A percentile compares a stretch with the other conserved stretches of the same genome.
Conservation (phyloP, 1,284 basidiomycete genomes). For the Wolfiporia cocos region DNA sequence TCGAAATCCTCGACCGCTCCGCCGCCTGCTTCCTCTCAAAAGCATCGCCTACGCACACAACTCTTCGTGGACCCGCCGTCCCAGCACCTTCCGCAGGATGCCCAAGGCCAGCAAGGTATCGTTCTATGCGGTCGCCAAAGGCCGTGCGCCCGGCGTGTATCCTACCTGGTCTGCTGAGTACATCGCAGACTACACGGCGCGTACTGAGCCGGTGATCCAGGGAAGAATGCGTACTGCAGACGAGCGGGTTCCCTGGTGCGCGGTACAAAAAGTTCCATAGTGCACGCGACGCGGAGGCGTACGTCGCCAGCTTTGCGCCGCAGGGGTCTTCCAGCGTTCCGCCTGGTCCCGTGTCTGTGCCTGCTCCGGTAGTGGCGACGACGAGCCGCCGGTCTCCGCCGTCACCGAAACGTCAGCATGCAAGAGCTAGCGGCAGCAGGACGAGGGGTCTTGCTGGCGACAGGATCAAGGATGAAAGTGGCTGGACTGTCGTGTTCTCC, state of each 20-base stretch:
- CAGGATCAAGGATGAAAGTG: slow-evolving; percentile 15
- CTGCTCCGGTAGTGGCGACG: neutral
- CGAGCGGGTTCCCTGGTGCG: slow-evolving; percentile 50
- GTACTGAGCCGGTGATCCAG: slow-evolving; percentile 24
- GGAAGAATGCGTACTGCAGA: slow-evolving; percentile 54
- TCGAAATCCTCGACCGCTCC: too few relatives aligned
- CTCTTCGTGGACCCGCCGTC: too few relatives aligned
- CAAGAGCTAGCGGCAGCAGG: neutral
- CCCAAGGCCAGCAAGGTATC: slow-evolving; percentile 11
- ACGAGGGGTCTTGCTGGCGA: slow-evolving; percentile 7
- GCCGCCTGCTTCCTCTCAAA: too few relatives aligned
- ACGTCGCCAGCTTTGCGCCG: slow-evolving; percentile 10
- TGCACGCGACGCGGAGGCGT: slow-evolving; percentile 42
- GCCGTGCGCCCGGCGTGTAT: slow-evolving; percentile 21
- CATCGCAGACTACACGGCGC: neutral
- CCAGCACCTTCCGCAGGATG: too few relatives aligned
- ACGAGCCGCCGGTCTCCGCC: neutral
- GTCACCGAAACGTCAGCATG: too few relatives aligned
- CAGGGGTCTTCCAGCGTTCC: neutral
- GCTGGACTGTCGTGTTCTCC: slow-evolving; percentile 59
- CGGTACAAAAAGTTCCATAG: slow-evolving; percentile 60
- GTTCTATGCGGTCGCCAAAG: slow-evolving; percentile 25
- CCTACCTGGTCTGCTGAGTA: slow-evolving; percentile 17
- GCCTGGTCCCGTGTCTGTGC: neutral
- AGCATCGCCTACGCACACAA: too few relatives aligned